Percentiles rank a stretch among this genome's conserved stretches.
Conservation (phyloP, 2,329 filamentous ascomycete species). For the Oidium heveae region DNA sequence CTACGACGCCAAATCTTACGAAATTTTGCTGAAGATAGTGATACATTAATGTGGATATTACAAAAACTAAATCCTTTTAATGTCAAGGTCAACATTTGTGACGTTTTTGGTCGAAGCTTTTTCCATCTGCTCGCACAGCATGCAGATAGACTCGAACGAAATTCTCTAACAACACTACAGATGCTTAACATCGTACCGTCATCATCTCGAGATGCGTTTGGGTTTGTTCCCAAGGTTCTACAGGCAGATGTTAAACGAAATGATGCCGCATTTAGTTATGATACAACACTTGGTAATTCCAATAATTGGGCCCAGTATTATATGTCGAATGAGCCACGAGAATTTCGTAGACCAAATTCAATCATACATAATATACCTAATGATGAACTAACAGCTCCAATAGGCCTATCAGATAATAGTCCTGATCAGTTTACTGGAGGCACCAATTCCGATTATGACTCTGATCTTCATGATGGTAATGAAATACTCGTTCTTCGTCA, state of each 20-base stretch:
- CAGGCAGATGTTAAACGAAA: background rate
- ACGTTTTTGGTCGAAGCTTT: slow-evolving; percentile 4
- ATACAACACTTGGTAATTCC: background rate
- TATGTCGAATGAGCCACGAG: background rate
- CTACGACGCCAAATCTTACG: slow-evolving; percentile 1
- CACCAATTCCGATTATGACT: background rate
- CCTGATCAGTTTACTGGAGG: background rate
- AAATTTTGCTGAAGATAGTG: slow-evolving; percentile 1
- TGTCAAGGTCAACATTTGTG: slow-evolving; percentile 3
- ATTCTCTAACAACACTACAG: slow-evolving; percentile 1
- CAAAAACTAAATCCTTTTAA: slow-evolving; percentile 2
- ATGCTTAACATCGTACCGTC: background rate
- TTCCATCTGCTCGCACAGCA: slow-evolving; percentile 2
- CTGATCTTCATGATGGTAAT: background rate
- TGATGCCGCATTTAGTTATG: background rate
- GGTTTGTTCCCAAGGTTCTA: background rate
- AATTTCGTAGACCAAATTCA: slow-evolving; percentile 1
- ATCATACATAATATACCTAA: slow-evolving; percentile 1
- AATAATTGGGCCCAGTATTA: background rate
- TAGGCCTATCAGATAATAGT: background rate
- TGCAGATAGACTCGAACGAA: background rate
- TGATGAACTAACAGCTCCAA: background rate
- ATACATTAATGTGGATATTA: slow-evolving; percentile 2
- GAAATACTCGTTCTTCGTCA: slow-evolving; percentile 1
- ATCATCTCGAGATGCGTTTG: slow-evolving; percentile 1